phyloP scores from a whole-genome alignment of 495 filamentous ascomycete species.

The Hyaloscypha finlandica region DNA sequence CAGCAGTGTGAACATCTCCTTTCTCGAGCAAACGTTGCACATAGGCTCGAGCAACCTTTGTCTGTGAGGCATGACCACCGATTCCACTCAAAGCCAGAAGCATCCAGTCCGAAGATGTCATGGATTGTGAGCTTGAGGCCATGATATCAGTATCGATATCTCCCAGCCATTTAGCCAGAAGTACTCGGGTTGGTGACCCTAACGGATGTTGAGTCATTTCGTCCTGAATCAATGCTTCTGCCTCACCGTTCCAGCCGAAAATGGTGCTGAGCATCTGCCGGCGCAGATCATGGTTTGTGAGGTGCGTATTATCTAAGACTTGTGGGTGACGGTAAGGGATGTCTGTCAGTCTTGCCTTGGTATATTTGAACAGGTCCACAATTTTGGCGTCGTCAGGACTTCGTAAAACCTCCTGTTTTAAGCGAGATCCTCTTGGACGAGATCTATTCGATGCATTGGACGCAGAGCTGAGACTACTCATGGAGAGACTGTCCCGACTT shows the following conservation, averaged over 20 bases:
- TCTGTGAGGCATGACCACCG: conserved; percentile 74
- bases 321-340: conserved; percentile 73
- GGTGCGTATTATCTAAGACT: conserved; percentile 58
- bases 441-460: conserved; percentile 67
- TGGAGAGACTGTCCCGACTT: conserved; percentile 59
- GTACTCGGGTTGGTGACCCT: conserved; percentile 72
- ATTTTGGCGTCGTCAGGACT: conserved; percentile 62
- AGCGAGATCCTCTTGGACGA: conserved; percentile 62
- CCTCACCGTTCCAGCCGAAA: conserved; percentile 92
- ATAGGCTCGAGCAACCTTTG: conserved; percentile 89
- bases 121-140: conserved; percentile 75
- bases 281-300: conserved; percentile 84
- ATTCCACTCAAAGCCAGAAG: conserved; percentile 89
- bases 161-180: conserved; percentile 90
- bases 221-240: conserved; percentile 80
- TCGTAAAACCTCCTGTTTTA: conserved; percentile 78
- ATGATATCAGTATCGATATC: conserved; percentile 81
- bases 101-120: conserved; percentile 96
- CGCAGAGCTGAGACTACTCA: conserved; percentile 56
- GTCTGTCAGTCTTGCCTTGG: conserved; percentile 69
- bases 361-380: conserved; percentile 70
- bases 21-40: conserved; percentile 87
- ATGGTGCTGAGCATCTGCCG: conserved; percentile 91
- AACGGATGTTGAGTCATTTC: conserved; percentile 76
- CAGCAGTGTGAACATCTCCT: conserved; percentile 88